phyloP scores from a whole-genome alignment of 2,329 filamentous ascomycete species.

The Metarhizium robertsii region DNA sequence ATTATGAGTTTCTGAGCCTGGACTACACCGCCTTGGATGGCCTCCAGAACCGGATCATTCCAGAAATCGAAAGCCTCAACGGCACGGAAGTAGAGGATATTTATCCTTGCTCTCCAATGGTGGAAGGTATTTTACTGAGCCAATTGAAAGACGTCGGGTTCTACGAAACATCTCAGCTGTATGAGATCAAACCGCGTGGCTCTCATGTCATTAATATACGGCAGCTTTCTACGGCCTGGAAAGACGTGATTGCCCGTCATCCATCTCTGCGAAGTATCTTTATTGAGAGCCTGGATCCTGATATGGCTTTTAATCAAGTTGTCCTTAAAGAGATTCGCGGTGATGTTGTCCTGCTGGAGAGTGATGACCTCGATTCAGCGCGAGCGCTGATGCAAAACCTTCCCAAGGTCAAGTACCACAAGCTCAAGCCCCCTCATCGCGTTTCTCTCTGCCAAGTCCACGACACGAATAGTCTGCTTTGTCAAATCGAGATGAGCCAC shows the following conservation, averaged over 20 bases:
- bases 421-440: slow-evolving; percentile 2
- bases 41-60: slow-evolving; percentile 13
- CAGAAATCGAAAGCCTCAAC: slow-evolving; percentile 6
- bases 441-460: background rate
- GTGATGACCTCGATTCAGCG: background rate
- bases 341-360: background rate
- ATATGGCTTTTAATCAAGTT: slow-evolving; percentile 4
- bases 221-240: slow-evolving; percentile 9
- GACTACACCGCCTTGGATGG: slow-evolving; percentile 19
- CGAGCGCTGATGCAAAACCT: background rate
- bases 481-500: slow-evolving; percentile 26
- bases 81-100: slow-evolving; percentile 21
- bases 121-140: slow-evolving; percentile 27
- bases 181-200: slow-evolving; percentile 7
- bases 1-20: slow-evolving; percentile 6
- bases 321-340: background rate
- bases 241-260: slow-evolving; percentile 5
- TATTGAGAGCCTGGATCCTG: slow-evolving; percentile 1
- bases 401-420: background rate
- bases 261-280: slow-evolving; percentile 8
- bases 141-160: slow-evolving; percentile 11
- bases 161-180: slow-evolving; percentile 12
- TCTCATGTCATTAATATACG: background rate
- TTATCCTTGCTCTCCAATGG: slow-evolving; percentile 28
- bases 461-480: slow-evolving; percentile 8